Base-by-base conservation (phyloP, 352 stramenopile genomes). In the Phytophthora aleatoria region DNA sequence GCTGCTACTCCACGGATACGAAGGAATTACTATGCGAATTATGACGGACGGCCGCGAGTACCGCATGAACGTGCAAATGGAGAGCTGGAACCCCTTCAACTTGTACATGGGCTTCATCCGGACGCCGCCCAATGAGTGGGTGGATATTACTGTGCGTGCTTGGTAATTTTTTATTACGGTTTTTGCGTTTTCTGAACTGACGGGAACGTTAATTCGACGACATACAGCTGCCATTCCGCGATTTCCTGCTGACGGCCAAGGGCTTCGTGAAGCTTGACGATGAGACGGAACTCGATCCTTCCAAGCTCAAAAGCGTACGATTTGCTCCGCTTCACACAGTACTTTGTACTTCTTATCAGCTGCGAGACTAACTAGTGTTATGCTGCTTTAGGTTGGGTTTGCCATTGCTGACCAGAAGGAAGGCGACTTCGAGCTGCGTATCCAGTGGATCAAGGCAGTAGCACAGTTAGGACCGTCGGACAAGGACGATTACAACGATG, bases 21-120 rank as follows among this genome's bases (percentile, higher is more conserved):
- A 95, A 77, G 87, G 87, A 41, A 79, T 95, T 42, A 76, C 75
- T 3, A 94, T 95, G 87, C 87, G 85, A 43, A 69, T 95, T 62
- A 95, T 92, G 83, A 94, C 87, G 8, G 87, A 95, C 43, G 87
- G 87, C 11, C 83, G 87, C 48, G 79, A 92, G 73, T 95, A 93
- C 53, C 85, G 87, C 53, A 71, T 95, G 73, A 95, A 95, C 50
- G 74, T 83, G 38, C 87, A 95, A 69, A 89, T 92, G 74, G 83
- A 93, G 50, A 83, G 87, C 16, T 95, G 87, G 87, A 95, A 95
- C 60, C 87, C 87, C 8, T 83, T 94, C 35, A 91, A 95, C 53
- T 66, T 95, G 65, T 90, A 93, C 73, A 94, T 95, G 82, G 87
- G 87, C 1, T 95, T 95, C 52, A 90, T 95, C 36, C 82, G 79